Conservation (phyloP, 208 protist species). For the Acanthamoeba polyphaga region DNA sequence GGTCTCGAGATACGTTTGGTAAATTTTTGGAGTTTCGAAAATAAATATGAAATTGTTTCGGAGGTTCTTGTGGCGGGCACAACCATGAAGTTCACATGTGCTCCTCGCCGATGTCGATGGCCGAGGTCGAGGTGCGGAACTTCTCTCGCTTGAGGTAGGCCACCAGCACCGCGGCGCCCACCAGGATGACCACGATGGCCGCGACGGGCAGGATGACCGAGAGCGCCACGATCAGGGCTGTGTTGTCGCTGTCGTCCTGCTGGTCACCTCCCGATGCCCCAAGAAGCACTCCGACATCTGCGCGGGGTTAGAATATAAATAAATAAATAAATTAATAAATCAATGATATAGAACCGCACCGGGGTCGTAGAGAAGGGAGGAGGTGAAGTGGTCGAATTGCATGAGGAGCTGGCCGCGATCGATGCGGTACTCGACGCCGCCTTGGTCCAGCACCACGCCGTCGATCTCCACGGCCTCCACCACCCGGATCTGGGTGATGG, state of each 20-base stretch:
- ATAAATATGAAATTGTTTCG: too few species aligned
- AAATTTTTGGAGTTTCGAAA: too few species aligned
- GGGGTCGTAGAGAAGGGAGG: neutral
- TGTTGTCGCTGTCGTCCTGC: neutral
- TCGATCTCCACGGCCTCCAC: constrained; percentile 18
- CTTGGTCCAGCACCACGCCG: neutral
- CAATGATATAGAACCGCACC: neutral
- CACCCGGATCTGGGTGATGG: neutral
- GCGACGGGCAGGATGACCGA: neutral
- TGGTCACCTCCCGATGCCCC: neutral
- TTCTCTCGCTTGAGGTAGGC: neutral
- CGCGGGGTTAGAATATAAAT: too few species aligned
- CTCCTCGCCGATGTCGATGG: neutral
- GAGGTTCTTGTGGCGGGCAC: too few species aligned
- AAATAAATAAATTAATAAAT: too few species aligned
- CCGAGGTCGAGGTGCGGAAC: neutral
- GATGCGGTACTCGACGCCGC: neutral
- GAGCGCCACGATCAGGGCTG: neutral
- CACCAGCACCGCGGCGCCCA: neutral
- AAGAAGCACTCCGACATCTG: constrained; percentile 3
- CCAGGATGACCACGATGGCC: neutral
- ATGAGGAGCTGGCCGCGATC: neutral
- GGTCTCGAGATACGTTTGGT: too few species aligned
- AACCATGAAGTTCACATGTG: neutral
- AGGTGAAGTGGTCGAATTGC: neutral